Percentiles rank a stretch among this genome's conserved stretches.
Conservation (phyloP, 2,329 filamentous ascomycete species). For the Penicillium paneum region DNA sequence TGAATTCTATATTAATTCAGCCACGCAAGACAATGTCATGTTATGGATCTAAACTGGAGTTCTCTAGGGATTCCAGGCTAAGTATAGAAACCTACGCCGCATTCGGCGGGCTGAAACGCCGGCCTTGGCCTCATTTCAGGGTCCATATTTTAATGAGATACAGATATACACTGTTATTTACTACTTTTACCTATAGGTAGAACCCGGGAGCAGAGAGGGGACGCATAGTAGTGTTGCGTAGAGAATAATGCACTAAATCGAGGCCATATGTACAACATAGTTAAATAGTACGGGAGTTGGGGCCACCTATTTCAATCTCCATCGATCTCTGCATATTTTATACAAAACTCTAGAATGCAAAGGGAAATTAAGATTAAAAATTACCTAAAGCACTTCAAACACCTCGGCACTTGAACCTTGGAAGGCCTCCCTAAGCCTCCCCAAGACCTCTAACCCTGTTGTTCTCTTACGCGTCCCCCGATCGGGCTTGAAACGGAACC, state of each 20-base stretch:
- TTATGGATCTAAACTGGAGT: not conserved
- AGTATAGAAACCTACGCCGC: constrained; percentile 6
- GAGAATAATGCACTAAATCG: not conserved
- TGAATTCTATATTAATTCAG: not conserved
- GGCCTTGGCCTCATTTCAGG: constrained; percentile 4
- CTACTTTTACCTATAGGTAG: too few relatives aligned
- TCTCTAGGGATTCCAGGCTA: constrained; percentile 4
- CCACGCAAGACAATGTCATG: not conserved
- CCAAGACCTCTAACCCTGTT: constrained; percentile 11
- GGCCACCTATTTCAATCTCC: not conserved
- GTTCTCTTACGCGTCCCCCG: constrained; percentile 26
- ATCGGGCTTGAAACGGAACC: constrained; percentile 29
- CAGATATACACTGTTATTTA: too few relatives aligned
- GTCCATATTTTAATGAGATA: not conserved
- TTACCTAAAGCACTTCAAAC: not conserved
- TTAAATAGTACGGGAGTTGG: not conserved
- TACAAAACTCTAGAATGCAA: not conserved
- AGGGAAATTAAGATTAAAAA: not conserved
- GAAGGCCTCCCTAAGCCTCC: not conserved
- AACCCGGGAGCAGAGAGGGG: too few relatives aligned
- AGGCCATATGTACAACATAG: too few relatives aligned
- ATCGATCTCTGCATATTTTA: not conserved
- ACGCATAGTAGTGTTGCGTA: not conserved
- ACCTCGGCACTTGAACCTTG: not conserved
- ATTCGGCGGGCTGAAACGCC: constrained; percentile 7